Conservation (phyloP, 164 flowering plant genomes). For the Chimonanthus praecox region DNA sequence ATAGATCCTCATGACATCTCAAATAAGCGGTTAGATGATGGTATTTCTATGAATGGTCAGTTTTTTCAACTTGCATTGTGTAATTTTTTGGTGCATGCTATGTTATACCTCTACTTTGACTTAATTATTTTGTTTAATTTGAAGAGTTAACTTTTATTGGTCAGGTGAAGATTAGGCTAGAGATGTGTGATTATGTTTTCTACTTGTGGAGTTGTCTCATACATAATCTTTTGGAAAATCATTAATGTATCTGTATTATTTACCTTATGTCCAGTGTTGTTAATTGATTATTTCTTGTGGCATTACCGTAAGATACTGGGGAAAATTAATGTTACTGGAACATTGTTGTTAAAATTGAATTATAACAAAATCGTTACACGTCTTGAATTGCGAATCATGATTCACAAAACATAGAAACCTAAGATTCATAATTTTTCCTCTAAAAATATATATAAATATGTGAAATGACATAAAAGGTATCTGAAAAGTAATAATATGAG, state of each 20-base stretch:
- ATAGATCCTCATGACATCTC: constrained; percentile 70
- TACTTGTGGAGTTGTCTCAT: not conserved
- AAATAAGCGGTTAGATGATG: constrained; percentile 76
- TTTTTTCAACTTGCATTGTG: constrained; percentile 5
- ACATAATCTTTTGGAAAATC: not conserved
- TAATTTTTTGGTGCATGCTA: not conserved
- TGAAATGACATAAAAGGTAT: too few relatives aligned
- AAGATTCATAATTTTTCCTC: too few relatives aligned
- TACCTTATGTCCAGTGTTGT: not conserved
- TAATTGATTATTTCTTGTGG: not conserved
- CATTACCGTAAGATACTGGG: not conserved
- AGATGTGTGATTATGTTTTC: not conserved
- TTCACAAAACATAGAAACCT: too few relatives aligned
- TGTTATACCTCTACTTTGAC: not conserved
- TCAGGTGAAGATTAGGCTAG: not conserved
- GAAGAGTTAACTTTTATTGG: not conserved
- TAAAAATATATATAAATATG: too few relatives aligned
- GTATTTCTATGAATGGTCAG: constrained; percentile 39
- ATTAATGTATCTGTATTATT: not conserved
- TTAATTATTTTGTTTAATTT: not conserved
- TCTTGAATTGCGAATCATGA: too few relatives aligned
- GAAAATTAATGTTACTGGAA: not conserved
- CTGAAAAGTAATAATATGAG: too few relatives aligned
- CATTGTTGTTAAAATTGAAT: too few relatives aligned
- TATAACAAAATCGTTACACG: too few relatives aligned